Evolutionary conservation across 108 stramenopile genomes (phyloP).

Genomic region (Conticribra weissflogii): DNA sequence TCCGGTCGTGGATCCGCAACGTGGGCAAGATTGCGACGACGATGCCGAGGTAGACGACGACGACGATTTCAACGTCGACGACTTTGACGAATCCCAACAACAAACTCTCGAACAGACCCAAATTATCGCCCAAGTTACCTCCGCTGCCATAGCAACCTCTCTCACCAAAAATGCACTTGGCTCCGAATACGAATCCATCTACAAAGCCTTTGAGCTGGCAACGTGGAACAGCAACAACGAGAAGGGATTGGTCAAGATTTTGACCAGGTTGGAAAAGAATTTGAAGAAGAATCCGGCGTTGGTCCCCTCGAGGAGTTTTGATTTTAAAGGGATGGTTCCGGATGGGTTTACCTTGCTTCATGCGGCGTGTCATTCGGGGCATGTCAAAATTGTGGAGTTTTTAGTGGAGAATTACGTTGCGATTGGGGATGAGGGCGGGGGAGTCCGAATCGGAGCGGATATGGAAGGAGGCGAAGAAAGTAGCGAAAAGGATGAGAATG

Average conservation of each 20-base stretch:
- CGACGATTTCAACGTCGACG: not conserved
- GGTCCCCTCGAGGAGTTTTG: not conserved
- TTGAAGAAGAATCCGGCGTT: not conserved
- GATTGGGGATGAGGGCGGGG: not conserved
- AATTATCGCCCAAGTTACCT: not conserved
- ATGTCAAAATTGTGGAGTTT: conserved; percentile 37
- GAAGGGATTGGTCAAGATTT: not conserved
- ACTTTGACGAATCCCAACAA: not conserved
- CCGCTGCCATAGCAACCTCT: not conserved
- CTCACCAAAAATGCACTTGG: not conserved
- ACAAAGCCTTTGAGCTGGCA: not conserved
- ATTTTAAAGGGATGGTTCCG: conserved; percentile 20
- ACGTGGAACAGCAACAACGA: not conserved
- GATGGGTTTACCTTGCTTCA: conserved; percentile 84
- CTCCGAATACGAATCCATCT: not conserved
- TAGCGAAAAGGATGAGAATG: too few species aligned
- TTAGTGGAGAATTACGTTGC: conserved; percentile 28
- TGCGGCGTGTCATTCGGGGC: conserved; percentile 58
- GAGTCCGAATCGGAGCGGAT: not conserved
- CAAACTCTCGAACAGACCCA: not conserved
- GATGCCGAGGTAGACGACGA: not conserved
- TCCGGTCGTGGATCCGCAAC: not conserved
- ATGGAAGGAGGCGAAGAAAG: not conserved
- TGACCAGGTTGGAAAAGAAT: not conserved
- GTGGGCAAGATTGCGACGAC: not conserved